Evolutionary conservation across 2,329 filamentous ascomycete genomes (phyloP).

Genomic region (Aspergillus sp.): DNA sequence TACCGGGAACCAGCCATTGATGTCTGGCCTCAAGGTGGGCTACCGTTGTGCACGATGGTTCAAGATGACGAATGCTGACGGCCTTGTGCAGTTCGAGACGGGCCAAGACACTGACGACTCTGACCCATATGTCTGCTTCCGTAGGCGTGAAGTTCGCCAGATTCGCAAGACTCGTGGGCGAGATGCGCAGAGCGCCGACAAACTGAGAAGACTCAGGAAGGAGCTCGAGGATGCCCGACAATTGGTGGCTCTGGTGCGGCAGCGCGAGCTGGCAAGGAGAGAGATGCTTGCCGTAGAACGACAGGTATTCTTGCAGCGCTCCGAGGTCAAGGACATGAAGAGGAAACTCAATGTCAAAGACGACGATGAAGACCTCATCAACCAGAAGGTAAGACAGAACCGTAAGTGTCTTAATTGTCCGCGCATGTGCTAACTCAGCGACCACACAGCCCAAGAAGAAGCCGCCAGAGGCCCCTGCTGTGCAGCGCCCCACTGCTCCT

Average conservation of each 20-base stretch:
- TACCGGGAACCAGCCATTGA: conserved; percentile 62
- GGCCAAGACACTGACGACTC: conserved; percentile 90
- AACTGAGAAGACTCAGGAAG: conserved; percentile 79
- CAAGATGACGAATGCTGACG: conserved; percentile 10
- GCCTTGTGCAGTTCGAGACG: conserved; percentile 60
- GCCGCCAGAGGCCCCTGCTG: conserved; percentile 50
- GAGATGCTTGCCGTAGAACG: conserved; percentile 68
- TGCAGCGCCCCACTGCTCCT: conserved; percentile 54
- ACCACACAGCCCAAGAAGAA: conserved; percentile 61
- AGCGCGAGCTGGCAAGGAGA: conserved; percentile 71
- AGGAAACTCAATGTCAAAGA: conserved; percentile 79
- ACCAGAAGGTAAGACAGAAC: conserved; percentile 65
- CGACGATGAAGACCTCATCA: conserved; percentile 89
- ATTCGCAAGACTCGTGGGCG: conserved; percentile 89
- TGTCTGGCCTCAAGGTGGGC: conserved; percentile 63
- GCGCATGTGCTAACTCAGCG: conserved; percentile 23
- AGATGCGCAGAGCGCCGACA: conserved; percentile 89
- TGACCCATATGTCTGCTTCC: conserved; percentile 97
- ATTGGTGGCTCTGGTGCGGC: conserved; percentile 66
- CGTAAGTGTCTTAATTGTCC: background rate
- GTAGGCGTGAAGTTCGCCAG: conserved; percentile 85
- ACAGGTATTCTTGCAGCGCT: conserved; percentile 72
- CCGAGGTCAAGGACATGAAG: conserved; percentile 79
- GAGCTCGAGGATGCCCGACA: conserved; percentile 85
- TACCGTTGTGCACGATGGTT: background rate